Evolutionary conservation across 169 alveolate species (phyloP).

Genomic region (Cyclospora cayetanensis): DNA sequence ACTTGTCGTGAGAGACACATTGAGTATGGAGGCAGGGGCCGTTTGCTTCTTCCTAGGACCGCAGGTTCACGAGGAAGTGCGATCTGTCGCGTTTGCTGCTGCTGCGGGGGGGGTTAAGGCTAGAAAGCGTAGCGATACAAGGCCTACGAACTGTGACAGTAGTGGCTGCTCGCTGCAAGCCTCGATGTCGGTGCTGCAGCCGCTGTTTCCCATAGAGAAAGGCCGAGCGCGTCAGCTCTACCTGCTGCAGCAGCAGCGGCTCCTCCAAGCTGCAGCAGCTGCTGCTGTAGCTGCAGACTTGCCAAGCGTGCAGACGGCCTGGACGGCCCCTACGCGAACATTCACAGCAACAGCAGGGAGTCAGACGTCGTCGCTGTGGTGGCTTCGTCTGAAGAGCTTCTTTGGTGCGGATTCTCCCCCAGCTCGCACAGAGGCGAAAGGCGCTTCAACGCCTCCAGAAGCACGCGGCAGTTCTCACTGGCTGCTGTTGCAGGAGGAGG

Average conservation of each 20-base stretch:
- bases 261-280: conserved; percentile 14
- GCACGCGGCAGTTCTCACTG: not conserved
- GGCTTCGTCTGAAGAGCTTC: too few relatives aligned
- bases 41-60: conserved; percentile 8
- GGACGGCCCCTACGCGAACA: not conserved
- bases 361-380: not conserved
- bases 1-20: not conserved
- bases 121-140: not conserved
- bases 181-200: not conserved
- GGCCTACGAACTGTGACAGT: not conserved
- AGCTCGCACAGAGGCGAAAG: not conserved
- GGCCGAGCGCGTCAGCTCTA: not conserved
- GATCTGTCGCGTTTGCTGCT: conserved; percentile 14
- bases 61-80: not conserved
- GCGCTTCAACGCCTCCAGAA: not conserved
- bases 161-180: not conserved
- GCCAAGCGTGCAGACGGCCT: not conserved
- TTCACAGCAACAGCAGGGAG: not conserved
- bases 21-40: not conserved
- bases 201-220: not conserved
- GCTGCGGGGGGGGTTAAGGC: not conserved
- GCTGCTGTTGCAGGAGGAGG: conserved; percentile 6
- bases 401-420: not conserved
- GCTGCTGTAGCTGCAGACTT: conserved; percentile 5
- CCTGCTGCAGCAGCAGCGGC: conserved; percentile 18